Evolutionary conservation across 2,329 filamentous ascomycete species (phyloP).

Genomic region (Cytospora piceicola): DNA sequence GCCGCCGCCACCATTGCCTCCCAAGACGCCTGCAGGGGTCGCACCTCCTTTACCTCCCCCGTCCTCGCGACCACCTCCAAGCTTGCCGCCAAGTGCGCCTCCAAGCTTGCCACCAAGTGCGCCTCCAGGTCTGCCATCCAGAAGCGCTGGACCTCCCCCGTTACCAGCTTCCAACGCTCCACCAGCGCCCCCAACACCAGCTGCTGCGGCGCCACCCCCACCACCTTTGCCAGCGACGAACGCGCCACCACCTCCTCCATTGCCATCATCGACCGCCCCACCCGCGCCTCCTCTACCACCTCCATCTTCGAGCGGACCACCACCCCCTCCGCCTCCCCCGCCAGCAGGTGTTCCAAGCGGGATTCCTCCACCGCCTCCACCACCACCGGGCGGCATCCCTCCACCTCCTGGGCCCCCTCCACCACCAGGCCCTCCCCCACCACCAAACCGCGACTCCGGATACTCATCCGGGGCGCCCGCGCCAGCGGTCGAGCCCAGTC

Average conservation of each 20-base stretch:
- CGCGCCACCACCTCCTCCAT: constrained; percentile 45
- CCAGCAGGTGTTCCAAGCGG: constrained; percentile 39
- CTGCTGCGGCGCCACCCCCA: constrained; percentile 39
- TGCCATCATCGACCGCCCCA: constrained; percentile 39
- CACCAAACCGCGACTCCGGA: constrained; percentile 61
- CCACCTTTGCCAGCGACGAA: constrained; percentile 43
- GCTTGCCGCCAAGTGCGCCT: constrained; percentile 43
- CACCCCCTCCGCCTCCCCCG: constrained; percentile 48
- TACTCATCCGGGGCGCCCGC: constrained; percentile 59
- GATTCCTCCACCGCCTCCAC: constrained; percentile 45
- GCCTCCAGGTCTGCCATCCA: constrained; percentile 49
- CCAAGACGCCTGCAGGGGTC: constrained; percentile 49
- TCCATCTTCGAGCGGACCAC: constrained; percentile 42
- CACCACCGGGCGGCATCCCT: constrained; percentile 42
- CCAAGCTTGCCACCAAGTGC: constrained; percentile 44
- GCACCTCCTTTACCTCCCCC: constrained; percentile 57
- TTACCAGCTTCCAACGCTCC: constrained; percentile 37
- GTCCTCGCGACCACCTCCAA: constrained; percentile 57
- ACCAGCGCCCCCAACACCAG: constrained; percentile 44
- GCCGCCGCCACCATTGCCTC: constrained; percentile 51
- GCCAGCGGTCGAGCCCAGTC: constrained; percentile 48
- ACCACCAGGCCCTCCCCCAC: constrained; percentile 56
- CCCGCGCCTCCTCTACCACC: constrained; percentile 47
- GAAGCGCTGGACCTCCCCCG: constrained; percentile 40
- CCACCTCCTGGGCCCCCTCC: constrained; percentile 44